These are phyloP conservation scores for Auxenochlorella pyrenoidosa DNA, from an alignment of 139 green algal species.

Conservation along the genomic window DNA sequence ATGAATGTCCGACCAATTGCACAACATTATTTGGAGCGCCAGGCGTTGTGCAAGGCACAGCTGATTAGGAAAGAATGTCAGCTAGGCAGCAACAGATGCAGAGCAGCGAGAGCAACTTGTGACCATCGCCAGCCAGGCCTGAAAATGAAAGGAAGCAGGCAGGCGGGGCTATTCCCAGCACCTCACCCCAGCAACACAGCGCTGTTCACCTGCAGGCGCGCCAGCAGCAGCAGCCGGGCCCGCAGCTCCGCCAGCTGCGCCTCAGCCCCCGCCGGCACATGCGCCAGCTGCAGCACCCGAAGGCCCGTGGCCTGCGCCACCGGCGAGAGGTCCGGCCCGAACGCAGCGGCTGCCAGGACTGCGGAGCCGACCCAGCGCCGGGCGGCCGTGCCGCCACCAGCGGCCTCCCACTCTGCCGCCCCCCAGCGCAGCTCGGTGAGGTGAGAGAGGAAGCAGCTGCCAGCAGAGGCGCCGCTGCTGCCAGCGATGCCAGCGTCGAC, in stretches of 20 bases:
- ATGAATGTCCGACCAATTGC: too few relatives aligned
- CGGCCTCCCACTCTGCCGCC: background rate
- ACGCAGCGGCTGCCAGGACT: background rate
- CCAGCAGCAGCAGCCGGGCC: background rate
- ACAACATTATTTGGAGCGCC: too few relatives aligned
- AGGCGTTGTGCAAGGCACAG: too few relatives aligned
- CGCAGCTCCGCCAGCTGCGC: background rate
- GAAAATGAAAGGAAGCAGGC: too few relatives aligned
- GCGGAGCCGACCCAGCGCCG: background rate
- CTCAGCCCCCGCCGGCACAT: background rate
- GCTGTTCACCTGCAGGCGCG: conserved; percentile 17
- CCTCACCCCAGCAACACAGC: conserved; percentile 20
- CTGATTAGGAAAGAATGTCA: too few relatives aligned
- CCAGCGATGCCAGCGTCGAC: background rate
- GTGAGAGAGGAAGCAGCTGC: background rate
- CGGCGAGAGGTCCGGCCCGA: background rate
- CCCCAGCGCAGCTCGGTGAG: conserved; percentile 15
- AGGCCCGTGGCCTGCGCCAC: background rate
- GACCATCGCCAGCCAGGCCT: too few relatives aligned
- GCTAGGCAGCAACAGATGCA: too few relatives aligned
- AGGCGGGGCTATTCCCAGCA: too few relatives aligned
- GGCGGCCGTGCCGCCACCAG: background rate
- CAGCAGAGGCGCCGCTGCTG: background rate
- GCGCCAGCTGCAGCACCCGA: conserved; percentile 17
- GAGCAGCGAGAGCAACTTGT: too few relatives aligned